Percentiles rank a stretch among this genome's conserved stretches.
phyloP scores from a whole-genome alignment of 345 rosid genomes.

The Lenwebbia sp. region DNA sequence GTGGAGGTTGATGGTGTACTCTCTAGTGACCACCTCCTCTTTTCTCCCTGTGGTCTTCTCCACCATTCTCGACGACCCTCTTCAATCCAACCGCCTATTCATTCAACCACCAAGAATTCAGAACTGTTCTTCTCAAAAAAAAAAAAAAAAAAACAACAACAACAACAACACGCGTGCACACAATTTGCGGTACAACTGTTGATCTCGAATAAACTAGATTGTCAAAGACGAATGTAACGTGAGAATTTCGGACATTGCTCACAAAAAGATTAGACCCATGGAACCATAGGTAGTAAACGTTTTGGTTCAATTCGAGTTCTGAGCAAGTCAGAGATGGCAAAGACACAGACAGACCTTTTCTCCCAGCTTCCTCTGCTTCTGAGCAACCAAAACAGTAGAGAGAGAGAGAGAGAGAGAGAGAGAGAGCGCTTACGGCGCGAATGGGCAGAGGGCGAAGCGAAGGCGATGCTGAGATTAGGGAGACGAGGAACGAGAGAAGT shows the following conservation, averaged over 20 bases:
- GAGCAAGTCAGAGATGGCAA: background rate
- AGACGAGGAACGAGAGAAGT: background rate
- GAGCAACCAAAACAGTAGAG: background rate
- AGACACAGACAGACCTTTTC: background rate
- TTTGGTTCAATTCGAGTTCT: background rate
- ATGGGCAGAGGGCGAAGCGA: background rate
- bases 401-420: background rate
- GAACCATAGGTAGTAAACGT: rapidly evolving
- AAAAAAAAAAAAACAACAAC: no score
- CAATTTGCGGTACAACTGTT: no score
- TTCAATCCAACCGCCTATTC: background rate
- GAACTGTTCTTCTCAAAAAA: no score
- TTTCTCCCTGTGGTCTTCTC: slow-evolving; percentile 20
- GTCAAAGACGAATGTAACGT: background rate
- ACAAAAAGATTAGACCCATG: background rate
- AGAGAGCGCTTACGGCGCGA: background rate
- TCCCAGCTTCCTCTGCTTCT: background rate
- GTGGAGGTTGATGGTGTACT: slow-evolving; percentile 33
- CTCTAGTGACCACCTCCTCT: slow-evolving; percentile 30
- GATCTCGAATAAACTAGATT: background rate
- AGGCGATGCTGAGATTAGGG: background rate
- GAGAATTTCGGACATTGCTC: background rate
- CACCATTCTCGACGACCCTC: slow-evolving; percentile 6
- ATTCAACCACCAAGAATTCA: background rate
- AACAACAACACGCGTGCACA: no score